phyloP scores from a whole-genome alignment of 2,329 filamentous ascomycete genomes.

The Elsinoe fawcettii region DNA sequence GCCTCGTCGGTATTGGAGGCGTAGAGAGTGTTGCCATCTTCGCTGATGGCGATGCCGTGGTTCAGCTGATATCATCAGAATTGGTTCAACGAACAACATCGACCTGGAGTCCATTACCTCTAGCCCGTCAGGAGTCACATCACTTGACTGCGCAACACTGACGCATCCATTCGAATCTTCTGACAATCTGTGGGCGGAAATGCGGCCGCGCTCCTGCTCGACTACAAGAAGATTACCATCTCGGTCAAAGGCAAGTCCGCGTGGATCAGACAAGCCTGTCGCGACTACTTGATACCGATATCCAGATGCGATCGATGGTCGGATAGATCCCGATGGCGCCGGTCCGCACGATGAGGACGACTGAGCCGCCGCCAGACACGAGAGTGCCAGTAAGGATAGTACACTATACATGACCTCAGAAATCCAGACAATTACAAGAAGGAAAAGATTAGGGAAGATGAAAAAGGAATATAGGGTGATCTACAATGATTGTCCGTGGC shows the following conservation, averaged over 20 bases:
- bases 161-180: slow-evolving; percentile 16
- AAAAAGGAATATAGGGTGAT: neutral
- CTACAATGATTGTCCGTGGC: slow-evolving; percentile 1
- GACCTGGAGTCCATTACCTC: neutral
- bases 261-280: slow-evolving; percentile 37
- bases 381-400: neutral
- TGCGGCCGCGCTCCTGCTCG: slow-evolving; percentile 29
- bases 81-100: neutral
- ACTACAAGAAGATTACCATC: slow-evolving; percentile 44
- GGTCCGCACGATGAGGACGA: slow-evolving; percentile 12
- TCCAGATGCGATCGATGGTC: slow-evolving; percentile 36
- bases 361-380: neutral
- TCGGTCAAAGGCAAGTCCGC: slow-evolving; percentile 42
- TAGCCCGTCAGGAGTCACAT: slow-evolving; percentile 11
- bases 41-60: slow-evolving; percentile 43
- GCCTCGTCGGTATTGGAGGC: slow-evolving; percentile 53
- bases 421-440: neutral
- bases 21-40: slow-evolving; percentile 44
- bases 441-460: neutral
- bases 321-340: slow-evolving; percentile 16
- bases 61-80: slow-evolving; percentile 31
- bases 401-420: neutral
- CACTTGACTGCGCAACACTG: slow-evolving; percentile 6
- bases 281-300: slow-evolving; percentile 41
- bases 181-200: slow-evolving; percentile 33